phyloP scores from a whole-genome alignment of 345 rosid genomes.

The Brassica cretica region DNA sequence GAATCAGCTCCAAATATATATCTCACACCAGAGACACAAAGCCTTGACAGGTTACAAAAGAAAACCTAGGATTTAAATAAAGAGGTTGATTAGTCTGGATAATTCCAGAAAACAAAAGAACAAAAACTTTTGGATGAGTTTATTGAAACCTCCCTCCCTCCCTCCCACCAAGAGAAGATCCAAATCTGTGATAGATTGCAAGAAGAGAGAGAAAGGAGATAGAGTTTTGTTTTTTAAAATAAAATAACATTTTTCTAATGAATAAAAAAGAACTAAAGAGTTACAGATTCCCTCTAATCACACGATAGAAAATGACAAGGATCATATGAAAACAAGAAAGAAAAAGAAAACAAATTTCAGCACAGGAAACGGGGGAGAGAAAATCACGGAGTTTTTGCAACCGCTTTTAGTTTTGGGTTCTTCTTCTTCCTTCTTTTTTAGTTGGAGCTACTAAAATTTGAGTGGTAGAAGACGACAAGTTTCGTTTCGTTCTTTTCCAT shows the following conservation, averaged over 20 bases:
- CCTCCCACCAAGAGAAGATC: not conserved
- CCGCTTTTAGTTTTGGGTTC: constrained; percentile 13
- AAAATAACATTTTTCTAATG: not conserved
- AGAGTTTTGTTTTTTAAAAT: not conserved
- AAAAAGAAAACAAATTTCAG: not conserved
- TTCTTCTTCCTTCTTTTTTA: not conserved
- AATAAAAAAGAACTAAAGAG: constrained; percentile 17
- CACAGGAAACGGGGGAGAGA: constrained; percentile 23
- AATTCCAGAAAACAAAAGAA: constrained; percentile 33
- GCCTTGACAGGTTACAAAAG: not conserved
- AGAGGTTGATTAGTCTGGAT: constrained; percentile 8
- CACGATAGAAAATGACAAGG: constrained; percentile 27
- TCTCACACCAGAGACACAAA: constrained; percentile 30
- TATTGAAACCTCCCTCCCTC: constrained; percentile 19
- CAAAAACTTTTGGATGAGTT: constrained; percentile 16
- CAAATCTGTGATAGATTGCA: constrained; percentile 33
- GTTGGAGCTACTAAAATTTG: constrained; percentile 34
- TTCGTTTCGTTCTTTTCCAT: constrained; percentile 31
- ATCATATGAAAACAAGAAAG: constrained; percentile 3
- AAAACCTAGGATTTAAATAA: not conserved
- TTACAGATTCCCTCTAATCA: constrained; percentile 36
- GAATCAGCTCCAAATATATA: constrained; percentile 23
- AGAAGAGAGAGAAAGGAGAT: constrained; percentile 21
- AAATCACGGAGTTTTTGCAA: constrained; percentile 24
- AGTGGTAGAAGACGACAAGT: constrained; percentile 38